A percentile compares a stretch with the other conserved stretches of the same genome.
phyloP scores from a whole-genome alignment of 2,329 filamentous ascomycete genomes.

The Fusarium buharicum region DNA sequence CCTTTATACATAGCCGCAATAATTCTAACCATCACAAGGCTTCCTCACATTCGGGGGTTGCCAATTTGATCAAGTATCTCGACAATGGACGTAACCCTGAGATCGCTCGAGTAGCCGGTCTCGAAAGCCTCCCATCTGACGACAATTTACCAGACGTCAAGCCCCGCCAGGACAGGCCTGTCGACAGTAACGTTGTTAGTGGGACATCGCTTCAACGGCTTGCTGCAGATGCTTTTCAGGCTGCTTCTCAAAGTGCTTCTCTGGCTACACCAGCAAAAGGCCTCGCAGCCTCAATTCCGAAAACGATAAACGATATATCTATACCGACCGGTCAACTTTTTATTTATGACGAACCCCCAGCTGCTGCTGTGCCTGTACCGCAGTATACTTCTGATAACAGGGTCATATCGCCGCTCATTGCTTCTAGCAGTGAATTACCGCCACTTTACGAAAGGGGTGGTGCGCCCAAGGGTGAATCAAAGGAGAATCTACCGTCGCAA shows the following conservation, averaged over 20 bases:
- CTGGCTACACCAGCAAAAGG: slow-evolving; percentile 15
- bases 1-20: too few relatives aligned
- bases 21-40: slow-evolving; percentile 64
- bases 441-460: slow-evolving; percentile 53
- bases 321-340: slow-evolving; percentile 48
- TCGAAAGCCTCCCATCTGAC: slow-evolving; percentile 61
- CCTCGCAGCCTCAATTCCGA: slow-evolving; percentile 26
- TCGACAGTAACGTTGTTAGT: slow-evolving; percentile 33
- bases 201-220: slow-evolving; percentile 46
- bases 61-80: slow-evolving; percentile 73
- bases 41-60: slow-evolving; percentile 69
- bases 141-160: slow-evolving; percentile 45
- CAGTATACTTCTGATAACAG: slow-evolving; percentile 19
- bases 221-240: slow-evolving; percentile 49
- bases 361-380: slow-evolving; percentile 2
- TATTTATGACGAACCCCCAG: slow-evolving; percentile 48
- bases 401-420: slow-evolving; percentile 38
- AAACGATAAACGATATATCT: slow-evolving; percentile 45
- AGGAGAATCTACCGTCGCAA: slow-evolving; percentile 51
- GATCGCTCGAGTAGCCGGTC: slow-evolving; percentile 67
- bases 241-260: slow-evolving; percentile 19
- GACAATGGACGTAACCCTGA: slow-evolving; percentile 72
- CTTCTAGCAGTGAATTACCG: slow-evolving; percentile 48
- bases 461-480: slow-evolving; percentile 50
- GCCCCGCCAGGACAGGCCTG: slow-evolving; percentile 21